phyloP scores from a whole-genome alignment of 2,329 filamentous ascomycete species.

The Gaeumannomyces sp. region DNA sequence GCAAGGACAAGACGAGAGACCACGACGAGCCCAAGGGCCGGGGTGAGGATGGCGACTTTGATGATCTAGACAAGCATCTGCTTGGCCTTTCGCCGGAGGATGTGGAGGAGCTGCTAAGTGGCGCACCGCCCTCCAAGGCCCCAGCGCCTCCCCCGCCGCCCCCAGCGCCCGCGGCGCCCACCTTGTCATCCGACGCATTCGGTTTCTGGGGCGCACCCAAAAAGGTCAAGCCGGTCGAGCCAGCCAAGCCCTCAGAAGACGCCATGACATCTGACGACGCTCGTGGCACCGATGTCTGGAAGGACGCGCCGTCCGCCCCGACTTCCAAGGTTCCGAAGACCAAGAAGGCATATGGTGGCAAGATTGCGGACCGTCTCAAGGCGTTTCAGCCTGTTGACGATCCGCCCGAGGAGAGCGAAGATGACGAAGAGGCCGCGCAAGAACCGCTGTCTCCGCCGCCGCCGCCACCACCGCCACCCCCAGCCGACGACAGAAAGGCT shows the following conservation, averaged over 20 bases:
- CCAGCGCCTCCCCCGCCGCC: background rate
- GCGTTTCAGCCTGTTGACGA: constrained; percentile 41
- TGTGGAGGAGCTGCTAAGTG: constrained; percentile 34
- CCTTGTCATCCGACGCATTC: constrained; percentile 38
- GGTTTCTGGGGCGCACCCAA: constrained; percentile 52
- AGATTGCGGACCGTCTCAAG: constrained; percentile 51
- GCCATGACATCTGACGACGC: constrained; percentile 21
- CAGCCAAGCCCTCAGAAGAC: constrained; percentile 42
- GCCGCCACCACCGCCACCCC: constrained; percentile 29
- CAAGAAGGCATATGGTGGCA: constrained; percentile 44
- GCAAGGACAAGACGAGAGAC: constrained; percentile 23
- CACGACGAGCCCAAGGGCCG: constrained; percentile 20
- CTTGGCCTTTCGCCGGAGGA: constrained; percentile 35
- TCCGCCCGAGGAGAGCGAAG: constrained; percentile 23
- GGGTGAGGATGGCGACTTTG: constrained; percentile 22
- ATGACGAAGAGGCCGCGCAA: constrained; percentile 16
- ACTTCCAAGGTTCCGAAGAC: constrained; percentile 34
- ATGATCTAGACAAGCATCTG: constrained; percentile 21
- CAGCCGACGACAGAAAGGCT: constrained; percentile 35
- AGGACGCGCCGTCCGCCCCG: constrained; percentile 35
- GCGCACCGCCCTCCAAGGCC: constrained; percentile 30
- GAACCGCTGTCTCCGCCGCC: constrained; percentile 25
- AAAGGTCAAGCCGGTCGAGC: constrained; percentile 44
- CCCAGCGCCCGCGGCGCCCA: constrained; percentile 21
- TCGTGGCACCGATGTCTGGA: constrained; percentile 20